Base-by-base conservation (phyloP, 176 grass and related monocot genomes). In the Oryza brachyantha region DNA sequence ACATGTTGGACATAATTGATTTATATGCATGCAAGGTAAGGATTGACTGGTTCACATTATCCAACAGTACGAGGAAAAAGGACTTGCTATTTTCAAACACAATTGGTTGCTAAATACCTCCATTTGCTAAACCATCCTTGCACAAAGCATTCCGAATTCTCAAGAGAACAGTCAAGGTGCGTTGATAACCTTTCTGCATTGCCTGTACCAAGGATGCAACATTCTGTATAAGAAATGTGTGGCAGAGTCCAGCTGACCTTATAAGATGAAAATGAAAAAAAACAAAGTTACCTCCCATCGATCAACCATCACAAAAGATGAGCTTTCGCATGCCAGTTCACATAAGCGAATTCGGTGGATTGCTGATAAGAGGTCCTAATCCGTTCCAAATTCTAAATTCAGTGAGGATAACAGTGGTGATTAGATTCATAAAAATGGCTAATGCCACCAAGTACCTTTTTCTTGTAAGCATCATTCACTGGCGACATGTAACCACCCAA, bases 381-480 rank as follows among this genome's bases (percentile, higher is more conserved):
- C 13, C 43, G 79, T 70, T 35, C 41, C n/a, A 59, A 80, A 67
- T 38, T 37, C 13, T 10, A 16, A 31, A 75, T 3, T 88, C 61
- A 79, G 31, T 74, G 37, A 50, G 5, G 4, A 59, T 3, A 68
- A 52, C 13, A 36, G 28, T 7, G 45, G 2, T 0, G 1, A 37
- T 2, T 6, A 39, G 1, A 0, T 63, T 2, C 12, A 48, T 63
- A n/a, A 11, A 13, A 13, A 55, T 34, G 32, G 34, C 52, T 27
- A 37, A 29, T 39, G 36, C 4, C 26, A 42, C 0, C 21, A 2
- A 2, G 35, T 70, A 98, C 95, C 89, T 90, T 93, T 85, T 97
- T 97, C 69, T 87, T 92, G 32, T 94, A 98, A 17, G 92, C 92
- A 28, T 98, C 95, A 42, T 92, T 98, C 68, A 90, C 95, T 12